Percentiles rank a stretch among this genome's conserved stretches.
Conservation (phyloP, 208 protist genomes). For the Blechomonas ayalai region DNA sequence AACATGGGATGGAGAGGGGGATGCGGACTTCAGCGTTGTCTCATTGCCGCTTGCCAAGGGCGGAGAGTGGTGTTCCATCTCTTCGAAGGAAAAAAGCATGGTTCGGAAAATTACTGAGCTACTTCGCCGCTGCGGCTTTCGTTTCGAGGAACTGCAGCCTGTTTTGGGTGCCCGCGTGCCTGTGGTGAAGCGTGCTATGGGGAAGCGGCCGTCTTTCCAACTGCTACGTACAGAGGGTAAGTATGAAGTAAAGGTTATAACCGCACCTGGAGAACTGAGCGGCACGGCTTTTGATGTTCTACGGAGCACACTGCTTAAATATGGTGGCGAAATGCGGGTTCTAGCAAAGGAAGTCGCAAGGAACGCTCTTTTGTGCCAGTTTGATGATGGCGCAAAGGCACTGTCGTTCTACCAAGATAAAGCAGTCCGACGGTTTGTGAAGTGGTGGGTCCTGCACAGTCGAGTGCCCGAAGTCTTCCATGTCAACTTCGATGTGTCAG, state of each 20-base stretch:
- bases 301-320: too few species aligned
- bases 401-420: too few species aligned
- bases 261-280: neutral
- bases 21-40: constrained; percentile 64
- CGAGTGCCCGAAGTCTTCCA: constrained; percentile 55
- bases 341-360: neutral
- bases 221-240: neutral
- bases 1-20: constrained; percentile 67
- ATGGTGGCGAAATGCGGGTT: neutral
- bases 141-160: constrained; percentile 47
- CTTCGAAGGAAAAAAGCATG: constrained; percentile 3
- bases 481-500: constrained; percentile 81
- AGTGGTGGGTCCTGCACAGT: constrained; percentile 18
- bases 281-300: neutral
- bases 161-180: constrained; percentile 55
- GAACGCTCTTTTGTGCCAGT: neutral
- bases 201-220: neutral
- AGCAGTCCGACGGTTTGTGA: constrained; percentile 7
- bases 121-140: constrained; percentile 49
- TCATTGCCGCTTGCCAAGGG: neutral
- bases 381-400: constrained; percentile 19
- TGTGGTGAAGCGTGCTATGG: constrained; percentile 39
- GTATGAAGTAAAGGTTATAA: too few species aligned
- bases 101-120: constrained; percentile 11
- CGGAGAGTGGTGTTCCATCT: neutral